phyloP scores from a whole-genome alignment of 805 yeast genomes.

The Wickerhamiella sergipiensis region DNA sequence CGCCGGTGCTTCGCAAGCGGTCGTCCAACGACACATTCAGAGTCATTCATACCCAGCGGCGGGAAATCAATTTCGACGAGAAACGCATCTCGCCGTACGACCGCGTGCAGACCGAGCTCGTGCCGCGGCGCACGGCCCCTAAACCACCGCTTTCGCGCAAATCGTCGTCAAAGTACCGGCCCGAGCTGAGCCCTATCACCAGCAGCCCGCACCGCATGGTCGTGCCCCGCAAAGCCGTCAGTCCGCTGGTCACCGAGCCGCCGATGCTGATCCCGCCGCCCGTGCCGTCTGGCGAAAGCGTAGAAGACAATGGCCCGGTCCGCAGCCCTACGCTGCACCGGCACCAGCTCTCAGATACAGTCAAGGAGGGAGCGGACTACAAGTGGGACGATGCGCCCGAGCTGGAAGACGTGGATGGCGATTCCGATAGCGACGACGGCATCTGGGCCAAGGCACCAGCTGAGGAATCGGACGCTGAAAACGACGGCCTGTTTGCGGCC shows the following conservation, averaged over 20 bases:
- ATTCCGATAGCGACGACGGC: slow-evolving; percentile 39
- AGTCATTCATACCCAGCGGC: slow-evolving; percentile 29
- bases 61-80: slow-evolving; percentile 70
- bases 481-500: background rate
- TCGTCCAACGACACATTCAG: slow-evolving; percentile 37
- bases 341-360: slow-evolving; percentile 11
- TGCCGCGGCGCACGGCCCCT: slow-evolving; percentile 48
- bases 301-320: background rate
- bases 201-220: background rate
- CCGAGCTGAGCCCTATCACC: slow-evolving; percentile 17
- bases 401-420: slow-evolving; percentile 22
- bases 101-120: slow-evolving; percentile 23
- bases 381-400: slow-evolving; percentile 59
- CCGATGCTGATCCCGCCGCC: slow-evolving; percentile 1
- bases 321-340: slow-evolving; percentile 3
- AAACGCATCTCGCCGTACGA: slow-evolving; percentile 59
- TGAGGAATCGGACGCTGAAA: background rate
- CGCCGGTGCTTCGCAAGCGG: background rate
- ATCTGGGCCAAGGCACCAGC: slow-evolving; percentile 41
- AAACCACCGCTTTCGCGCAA: slow-evolving; percentile 27
- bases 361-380: background rate
- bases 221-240: slow-evolving; percentile 1
- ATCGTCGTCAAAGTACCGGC: slow-evolving; percentile 17
- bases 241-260: background rate
- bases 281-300: background rate